Evolutionary conservation across 2,329 filamentous ascomycete genomes (phyloP).

Genomic region (Colletotrichum endophyticum): DNA sequence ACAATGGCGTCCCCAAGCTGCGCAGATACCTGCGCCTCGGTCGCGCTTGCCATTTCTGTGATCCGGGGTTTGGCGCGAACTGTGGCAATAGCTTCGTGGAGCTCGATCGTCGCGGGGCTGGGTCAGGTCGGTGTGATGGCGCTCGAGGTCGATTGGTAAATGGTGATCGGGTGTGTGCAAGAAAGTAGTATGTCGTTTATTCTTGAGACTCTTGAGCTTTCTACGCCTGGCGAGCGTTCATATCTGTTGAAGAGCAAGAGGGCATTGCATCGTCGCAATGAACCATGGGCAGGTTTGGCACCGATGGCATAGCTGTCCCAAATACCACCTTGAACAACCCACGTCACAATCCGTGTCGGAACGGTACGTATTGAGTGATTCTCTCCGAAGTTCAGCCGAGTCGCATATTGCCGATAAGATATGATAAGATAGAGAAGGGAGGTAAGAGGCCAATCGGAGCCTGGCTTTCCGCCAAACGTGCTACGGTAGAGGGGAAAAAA

Average conservation of each 20-base stretch:
- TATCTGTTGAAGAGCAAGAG: neutral
- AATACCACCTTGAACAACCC: conserved; percentile 9
- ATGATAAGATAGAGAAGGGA: neutral
- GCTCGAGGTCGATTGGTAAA: neutral
- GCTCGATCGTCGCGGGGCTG: neutral
- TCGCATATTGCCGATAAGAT: neutral
- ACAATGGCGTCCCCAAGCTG: conserved; percentile 45
- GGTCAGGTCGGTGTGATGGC: neutral
- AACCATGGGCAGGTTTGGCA: neutral
- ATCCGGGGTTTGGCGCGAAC: neutral
- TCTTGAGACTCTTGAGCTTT: neutral
- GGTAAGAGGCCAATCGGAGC: conserved; percentile 3
- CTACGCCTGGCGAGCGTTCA: too few relatives aligned
- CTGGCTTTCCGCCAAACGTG: neutral
- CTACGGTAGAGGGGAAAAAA: neutral
- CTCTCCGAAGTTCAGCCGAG: conserved; percentile 5
- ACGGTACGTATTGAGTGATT: neutral
- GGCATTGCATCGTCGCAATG: neutral
- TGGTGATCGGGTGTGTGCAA: neutral
- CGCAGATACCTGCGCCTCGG: conserved; percentile 26
- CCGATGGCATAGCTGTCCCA: conserved; percentile 14
- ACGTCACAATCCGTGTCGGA: conserved; percentile 6
- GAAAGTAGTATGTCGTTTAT: neutral
- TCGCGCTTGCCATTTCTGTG: conserved; percentile 32
- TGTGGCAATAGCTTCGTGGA: neutral